Evolutionary conservation across 805 yeast genomes (phyloP), one percentile per base, ranked within the genome.

Genomic region (Yamadazyma laniorum): DNA sequence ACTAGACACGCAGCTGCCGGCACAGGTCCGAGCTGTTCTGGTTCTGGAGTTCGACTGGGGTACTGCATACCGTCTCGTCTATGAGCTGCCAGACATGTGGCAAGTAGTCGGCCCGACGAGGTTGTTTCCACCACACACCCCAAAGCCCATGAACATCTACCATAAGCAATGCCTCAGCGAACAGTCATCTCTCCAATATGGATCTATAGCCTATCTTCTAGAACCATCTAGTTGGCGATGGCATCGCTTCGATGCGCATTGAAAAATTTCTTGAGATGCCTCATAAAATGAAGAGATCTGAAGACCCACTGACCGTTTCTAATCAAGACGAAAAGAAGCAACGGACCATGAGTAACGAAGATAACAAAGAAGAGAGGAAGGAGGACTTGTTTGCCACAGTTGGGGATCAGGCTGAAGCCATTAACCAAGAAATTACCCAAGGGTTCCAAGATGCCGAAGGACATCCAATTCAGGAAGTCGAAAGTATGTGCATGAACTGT

Each of bases 401-500:
- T 13, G 74, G 74, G 11, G 70, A 67, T 5, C 74, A 69, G 44
- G 74, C 56, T n/a, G 55, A 55, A 29, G 39, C 46, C 9, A 9
- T 29, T 17, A 35, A 35, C 18, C 32, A 35, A 29, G 82, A 75
- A 18, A 70, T 84, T 31, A 71, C 69, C 40, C 85, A 95, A 1
- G 95, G 93, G 16, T 91, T 90, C 17, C 66, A 66, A 4, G 96
- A 88, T 58, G 82, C 84, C 7, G 82, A 80, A 59, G 96, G 96
- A 4, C 93, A 88, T 50, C 95, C 96, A 2, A 95, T 93, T 14
- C 97, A 90, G 59, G 98, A 93, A 60, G 78, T 93, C 46, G 91
- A 91, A 57, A 88, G 97, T 6, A 66, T 93, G 27, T 93, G 99
- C 69, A 90, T 93, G 96, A 87, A 86, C 70, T 93, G 99, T 63